phyloP scores from a whole-genome alignment of 2,329 filamentous ascomycete species.

The Cladophialophora immunda region DNA sequence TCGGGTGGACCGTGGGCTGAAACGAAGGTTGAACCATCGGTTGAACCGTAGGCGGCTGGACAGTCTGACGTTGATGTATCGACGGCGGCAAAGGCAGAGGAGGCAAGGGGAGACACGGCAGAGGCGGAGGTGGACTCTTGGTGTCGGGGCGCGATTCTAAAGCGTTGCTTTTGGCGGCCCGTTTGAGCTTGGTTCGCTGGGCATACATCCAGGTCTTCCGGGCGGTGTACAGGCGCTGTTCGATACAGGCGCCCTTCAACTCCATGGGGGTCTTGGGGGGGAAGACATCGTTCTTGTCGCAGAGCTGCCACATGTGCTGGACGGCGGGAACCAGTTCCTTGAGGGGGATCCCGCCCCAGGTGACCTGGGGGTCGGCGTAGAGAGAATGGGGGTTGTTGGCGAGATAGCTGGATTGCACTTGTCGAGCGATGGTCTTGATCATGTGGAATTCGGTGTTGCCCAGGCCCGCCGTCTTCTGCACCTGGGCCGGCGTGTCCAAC shows the following conservation, averaged over 20 bases:
- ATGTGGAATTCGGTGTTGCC: not conserved
- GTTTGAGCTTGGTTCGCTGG: not conserved
- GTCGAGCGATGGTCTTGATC: not conserved
- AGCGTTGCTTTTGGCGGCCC: not conserved
- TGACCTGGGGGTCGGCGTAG: not conserved
- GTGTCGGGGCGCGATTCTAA: not conserved
- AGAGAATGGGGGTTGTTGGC: not conserved
- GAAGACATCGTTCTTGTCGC: not conserved
- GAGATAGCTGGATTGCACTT: not conserved
- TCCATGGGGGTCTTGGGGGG: not conserved
- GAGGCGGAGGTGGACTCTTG: not conserved
- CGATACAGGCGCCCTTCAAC: not conserved
- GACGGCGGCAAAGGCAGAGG: no score
- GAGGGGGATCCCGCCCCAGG: not conserved
- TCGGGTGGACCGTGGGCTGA: no score
- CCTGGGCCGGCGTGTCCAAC: not conserved
- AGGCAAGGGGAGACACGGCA: no score
- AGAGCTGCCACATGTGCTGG: no score
- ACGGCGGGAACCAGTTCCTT: not conserved
- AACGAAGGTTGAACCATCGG: no score
- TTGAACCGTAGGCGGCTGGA: no score
- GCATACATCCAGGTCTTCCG: not conserved
- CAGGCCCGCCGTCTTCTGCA: not conserved
- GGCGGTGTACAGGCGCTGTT: not conserved
- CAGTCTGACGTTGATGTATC: no score